Conservation (phyloP, 805 yeast genomes). For the Candida manassasensis region DNA sequence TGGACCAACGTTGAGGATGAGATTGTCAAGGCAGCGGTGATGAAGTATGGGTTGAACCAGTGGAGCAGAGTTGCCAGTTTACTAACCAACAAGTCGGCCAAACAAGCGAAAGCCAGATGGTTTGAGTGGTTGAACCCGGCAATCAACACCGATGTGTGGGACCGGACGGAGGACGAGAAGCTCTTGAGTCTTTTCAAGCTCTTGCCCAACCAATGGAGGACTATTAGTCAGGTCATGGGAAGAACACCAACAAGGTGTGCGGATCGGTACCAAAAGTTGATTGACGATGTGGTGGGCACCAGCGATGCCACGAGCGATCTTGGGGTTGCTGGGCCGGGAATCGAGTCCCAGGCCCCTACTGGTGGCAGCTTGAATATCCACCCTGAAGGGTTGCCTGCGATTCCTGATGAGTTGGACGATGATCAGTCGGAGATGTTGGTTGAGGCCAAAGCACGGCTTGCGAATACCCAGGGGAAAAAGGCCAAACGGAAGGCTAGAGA, state of each 20-base stretch:
- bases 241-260: slow-evolving; percentile 85
- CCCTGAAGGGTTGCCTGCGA: slow-evolving; percentile 76
- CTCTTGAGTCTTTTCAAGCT: slow-evolving; percentile 60
- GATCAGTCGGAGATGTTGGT: slow-evolving; percentile 88
- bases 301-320: slow-evolving; percentile 19
- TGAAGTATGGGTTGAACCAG: slow-evolving; percentile 90
- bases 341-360: slow-evolving; percentile 44
- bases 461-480: slow-evolving; percentile 91
- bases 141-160: slow-evolving; percentile 63
- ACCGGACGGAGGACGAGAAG: slow-evolving; percentile 69
- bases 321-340: slow-evolving; percentile 48
- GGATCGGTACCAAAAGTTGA: slow-evolving; percentile 72
- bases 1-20: slow-evolving; percentile 90
- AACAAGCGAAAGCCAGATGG: slow-evolving; percentile 93
- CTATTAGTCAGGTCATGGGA: slow-evolving; percentile 76
- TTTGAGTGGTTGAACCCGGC: slow-evolving; percentile 78
- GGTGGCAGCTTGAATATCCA: slow-evolving; percentile 57
- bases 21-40: slow-evolving; percentile 82
- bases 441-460: slow-evolving; percentile 90
- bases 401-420: slow-evolving; percentile 82
- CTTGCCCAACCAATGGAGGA: slow-evolving; percentile 92
- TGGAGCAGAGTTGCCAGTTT: slow-evolving; percentile 93
- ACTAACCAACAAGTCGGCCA: slow-evolving; percentile 78
- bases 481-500: slow-evolving; percentile 89
- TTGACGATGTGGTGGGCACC: slow-evolving; percentile 40